Percentiles rank a stretch among this genome's conserved stretches.
These are phyloP conservation scores for Erysimum pusillum DNA, from an alignment of 441 rosid species.

Conservation along the genomic window DNA sequence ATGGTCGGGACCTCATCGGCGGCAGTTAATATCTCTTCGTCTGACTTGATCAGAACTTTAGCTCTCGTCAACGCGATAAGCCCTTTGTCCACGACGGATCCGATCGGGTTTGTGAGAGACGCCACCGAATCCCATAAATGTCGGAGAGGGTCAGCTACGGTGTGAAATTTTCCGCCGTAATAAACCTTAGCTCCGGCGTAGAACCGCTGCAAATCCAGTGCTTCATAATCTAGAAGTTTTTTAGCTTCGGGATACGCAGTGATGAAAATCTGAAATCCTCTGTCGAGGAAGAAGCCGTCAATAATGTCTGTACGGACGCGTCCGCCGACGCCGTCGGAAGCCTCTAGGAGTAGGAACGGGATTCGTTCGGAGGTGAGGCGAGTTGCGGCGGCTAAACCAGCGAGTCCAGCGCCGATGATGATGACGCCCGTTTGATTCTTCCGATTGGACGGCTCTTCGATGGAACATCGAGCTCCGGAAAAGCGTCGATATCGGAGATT, in stretches of 20 bases:
- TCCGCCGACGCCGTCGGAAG: slow-evolving; percentile 88
- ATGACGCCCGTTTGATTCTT: slow-evolving; percentile 51
- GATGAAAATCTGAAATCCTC: slow-evolving; percentile 96
- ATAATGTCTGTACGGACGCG: slow-evolving; percentile 83
- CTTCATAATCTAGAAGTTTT: slow-evolving; percentile 69
- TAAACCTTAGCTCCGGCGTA: slow-evolving; percentile 84
- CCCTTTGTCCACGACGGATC: slow-evolving; percentile 75
- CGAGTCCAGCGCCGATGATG: slow-evolving; percentile 84
- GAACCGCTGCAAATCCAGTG: slow-evolving; percentile 64
- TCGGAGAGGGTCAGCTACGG: slow-evolving; percentile 86
- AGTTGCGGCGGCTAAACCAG: slow-evolving; percentile 89
- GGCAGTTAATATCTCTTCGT: slow-evolving; percentile 59
- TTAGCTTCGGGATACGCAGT: slow-evolving; percentile 91
- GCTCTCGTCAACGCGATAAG: slow-evolving; percentile 74
- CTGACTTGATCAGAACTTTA: slow-evolving; percentile 61
- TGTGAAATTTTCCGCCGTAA: slow-evolving; percentile 69
- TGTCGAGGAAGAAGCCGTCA: slow-evolving; percentile 83
- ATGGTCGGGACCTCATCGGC: slow-evolving; percentile 60
- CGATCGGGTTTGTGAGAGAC: slow-evolving; percentile 80
- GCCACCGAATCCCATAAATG: slow-evolving; percentile 72
- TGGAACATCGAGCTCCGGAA: slow-evolving; percentile 33
- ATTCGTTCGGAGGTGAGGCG: slow-evolving; percentile 61
- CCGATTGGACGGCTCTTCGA: slow-evolving; percentile 16
- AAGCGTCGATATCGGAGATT: slow-evolving; percentile 41
- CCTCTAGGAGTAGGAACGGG: slow-evolving; percentile 80